A percentile compares a stretch with the other conserved stretches of the same genome.
Evolutionary conservation across 108 stramenopile species (phyloP).

Genomic region (Discostella stelligeroides): DNA sequence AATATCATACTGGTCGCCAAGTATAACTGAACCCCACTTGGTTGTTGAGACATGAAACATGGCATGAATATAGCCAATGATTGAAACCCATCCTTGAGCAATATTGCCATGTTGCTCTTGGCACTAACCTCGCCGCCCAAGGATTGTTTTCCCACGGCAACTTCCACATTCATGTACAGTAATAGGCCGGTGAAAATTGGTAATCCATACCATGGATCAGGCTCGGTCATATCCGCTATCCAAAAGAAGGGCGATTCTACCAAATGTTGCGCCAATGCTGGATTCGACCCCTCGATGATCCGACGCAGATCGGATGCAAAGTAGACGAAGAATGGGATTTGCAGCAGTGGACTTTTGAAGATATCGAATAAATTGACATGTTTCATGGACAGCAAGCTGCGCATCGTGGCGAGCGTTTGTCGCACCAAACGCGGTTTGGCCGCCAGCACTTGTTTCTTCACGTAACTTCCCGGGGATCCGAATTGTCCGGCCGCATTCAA

Average conservation of each 20-base stretch:
- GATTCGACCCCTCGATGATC: slow-evolving; percentile 83
- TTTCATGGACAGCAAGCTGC: slow-evolving; percentile 67
- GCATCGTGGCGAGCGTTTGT: slow-evolving; percentile 55
- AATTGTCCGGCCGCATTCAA: slow-evolving; percentile 44
- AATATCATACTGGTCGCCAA: slow-evolving; percentile 78
- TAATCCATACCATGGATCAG: slow-evolving; percentile 88
- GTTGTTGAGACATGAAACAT: slow-evolving; percentile 79
- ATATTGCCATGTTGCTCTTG: slow-evolving; percentile 60
- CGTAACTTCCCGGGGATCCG: background rate
- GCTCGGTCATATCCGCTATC: slow-evolving; percentile 85
- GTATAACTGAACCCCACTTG: slow-evolving; percentile 83
- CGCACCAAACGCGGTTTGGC: slow-evolving; percentile 44
- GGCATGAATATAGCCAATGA: slow-evolving; percentile 86
- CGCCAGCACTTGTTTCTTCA: slow-evolving; percentile 11
- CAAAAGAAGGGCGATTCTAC: slow-evolving; percentile 68
- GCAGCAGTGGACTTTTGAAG: slow-evolving; percentile 63
- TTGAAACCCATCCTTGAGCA: slow-evolving; percentile 84
- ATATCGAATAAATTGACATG: slow-evolving; percentile 73
- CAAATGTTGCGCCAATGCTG: slow-evolving; percentile 75
- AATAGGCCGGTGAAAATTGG: slow-evolving; percentile 72
- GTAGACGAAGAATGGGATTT: slow-evolving; percentile 85
- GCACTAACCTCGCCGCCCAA: slow-evolving; percentile 68
- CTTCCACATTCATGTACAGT: slow-evolving; percentile 82
- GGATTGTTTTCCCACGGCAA: slow-evolving; percentile 70
- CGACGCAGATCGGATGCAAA: slow-evolving; percentile 76